A percentile compares a stretch with the other conserved stretches of the same genome.
Evolutionary conservation across 2,329 filamentous ascomycete genomes (phyloP).

Genomic region (Cadophora malorum): DNA sequence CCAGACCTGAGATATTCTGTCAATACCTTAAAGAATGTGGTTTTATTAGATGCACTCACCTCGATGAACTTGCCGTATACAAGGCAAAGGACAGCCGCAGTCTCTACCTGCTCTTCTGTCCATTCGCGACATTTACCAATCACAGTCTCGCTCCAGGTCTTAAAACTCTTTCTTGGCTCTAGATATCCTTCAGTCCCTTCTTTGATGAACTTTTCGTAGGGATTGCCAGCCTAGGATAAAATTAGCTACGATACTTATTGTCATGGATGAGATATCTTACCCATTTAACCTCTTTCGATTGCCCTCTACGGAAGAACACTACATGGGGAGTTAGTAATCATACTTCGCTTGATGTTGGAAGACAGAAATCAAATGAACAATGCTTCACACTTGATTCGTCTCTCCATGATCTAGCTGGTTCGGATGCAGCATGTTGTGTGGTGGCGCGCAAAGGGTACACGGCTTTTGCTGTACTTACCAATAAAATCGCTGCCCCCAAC

Average conservation of each 20-base stretch:
- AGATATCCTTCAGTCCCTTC: constrained; percentile 76
- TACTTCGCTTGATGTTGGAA: not conserved
- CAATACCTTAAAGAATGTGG: too few relatives aligned
- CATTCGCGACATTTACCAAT: constrained; percentile 85
- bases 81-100: constrained; percentile 83
- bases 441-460: not conserved
- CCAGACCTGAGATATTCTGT: constrained; percentile 78
- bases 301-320: constrained; percentile 84
- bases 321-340: not conserved
- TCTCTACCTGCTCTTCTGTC: constrained; percentile 89
- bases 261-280: constrained; percentile 6
- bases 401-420: not conserved
- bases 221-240: constrained; percentile 72
- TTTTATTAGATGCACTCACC: constrained; percentile 64
- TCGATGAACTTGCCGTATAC: constrained; percentile 89
- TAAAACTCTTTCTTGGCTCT: constrained; percentile 81
- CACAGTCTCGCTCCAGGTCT: constrained; percentile 81
- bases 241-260: not conserved
- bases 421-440: not conserved
- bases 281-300: constrained; percentile 76
- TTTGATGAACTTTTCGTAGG: constrained; percentile 78
- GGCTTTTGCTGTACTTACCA: constrained; percentile 12
- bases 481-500: constrained; percentile 83
- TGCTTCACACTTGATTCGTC: not conserved
- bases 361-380: constrained; percentile 1